Evolutionary conservation across 1,284 basidiomycete genomes (phyloP).

Genomic region (Vanrija sp.): DNA sequence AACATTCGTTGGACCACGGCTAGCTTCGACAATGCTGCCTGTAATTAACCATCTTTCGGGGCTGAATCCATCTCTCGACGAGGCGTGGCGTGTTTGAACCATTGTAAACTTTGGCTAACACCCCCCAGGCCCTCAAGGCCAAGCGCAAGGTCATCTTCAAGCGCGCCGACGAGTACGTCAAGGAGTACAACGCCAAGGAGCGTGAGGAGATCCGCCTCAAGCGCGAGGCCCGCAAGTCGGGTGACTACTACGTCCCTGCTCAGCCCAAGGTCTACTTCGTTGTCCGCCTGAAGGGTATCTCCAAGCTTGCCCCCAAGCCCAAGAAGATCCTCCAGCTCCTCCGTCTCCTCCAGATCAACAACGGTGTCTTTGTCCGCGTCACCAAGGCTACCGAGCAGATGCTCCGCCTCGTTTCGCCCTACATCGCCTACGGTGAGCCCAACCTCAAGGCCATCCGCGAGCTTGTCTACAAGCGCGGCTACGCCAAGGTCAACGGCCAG

Average conservation of each 20-base stretch:
- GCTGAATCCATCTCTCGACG: conserved; percentile 56
- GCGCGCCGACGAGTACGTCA: conserved; percentile 96
- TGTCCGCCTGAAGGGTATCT: conserved; percentile 97
- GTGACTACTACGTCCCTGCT: conserved; percentile 96
- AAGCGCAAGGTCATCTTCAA: conserved; percentile 99
- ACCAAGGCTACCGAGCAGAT: conserved; percentile 96
- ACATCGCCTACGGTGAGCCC: conserved; percentile 87
- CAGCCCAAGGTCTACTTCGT: conserved; percentile 99
- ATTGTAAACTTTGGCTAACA: not conserved
- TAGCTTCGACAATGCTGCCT: conserved; percentile 64
- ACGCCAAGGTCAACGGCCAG: conserved; percentile 97
- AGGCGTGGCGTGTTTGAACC: not conserved
- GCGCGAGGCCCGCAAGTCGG: conserved; percentile 83
- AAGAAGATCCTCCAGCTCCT: conserved; percentile 98
- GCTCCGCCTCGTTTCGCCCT: conserved; percentile 96
- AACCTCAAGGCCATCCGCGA: conserved; percentile 97
- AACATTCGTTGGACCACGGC: conserved; percentile 46
- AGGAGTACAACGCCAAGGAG: conserved; percentile 91
- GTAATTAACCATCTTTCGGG: conserved; percentile 97
- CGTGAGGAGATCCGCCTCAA: conserved; percentile 95
- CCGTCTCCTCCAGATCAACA: conserved; percentile 99
- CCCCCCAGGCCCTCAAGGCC: conserved; percentile 69
- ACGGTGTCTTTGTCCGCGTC: conserved; percentile 96
- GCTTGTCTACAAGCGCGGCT: conserved; percentile 99
- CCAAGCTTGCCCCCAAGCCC: conserved; percentile 98